Evolutionary conservation across 2,329 filamentous ascomycete species (phyloP).

Genomic region (Pleoardoris graminearum): DNA sequence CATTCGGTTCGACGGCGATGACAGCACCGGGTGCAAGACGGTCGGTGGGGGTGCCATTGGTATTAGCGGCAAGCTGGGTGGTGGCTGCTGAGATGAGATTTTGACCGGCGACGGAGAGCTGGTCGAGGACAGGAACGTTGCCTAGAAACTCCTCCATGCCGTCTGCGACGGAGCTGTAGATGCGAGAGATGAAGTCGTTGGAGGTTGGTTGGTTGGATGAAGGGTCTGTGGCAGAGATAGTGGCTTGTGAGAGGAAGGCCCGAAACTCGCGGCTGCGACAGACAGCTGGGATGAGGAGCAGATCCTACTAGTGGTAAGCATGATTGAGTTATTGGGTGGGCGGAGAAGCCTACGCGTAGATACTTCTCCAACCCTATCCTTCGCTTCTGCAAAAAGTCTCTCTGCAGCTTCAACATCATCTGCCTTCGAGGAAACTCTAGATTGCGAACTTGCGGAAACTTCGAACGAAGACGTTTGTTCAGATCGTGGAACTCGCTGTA

Average conservation of each 20-base stretch:
- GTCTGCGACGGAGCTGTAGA: slow-evolving; percentile 96
- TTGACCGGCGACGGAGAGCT: slow-evolving; percentile 88
- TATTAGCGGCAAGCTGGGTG: slow-evolving; percentile 52
- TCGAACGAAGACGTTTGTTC: slow-evolving; percentile 81
- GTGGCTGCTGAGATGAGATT: slow-evolving; percentile 79
- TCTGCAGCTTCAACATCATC: slow-evolving; percentile 95
- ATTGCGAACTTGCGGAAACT: slow-evolving; percentile 84
- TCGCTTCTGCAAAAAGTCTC: slow-evolving; percentile 90
- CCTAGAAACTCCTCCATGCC: slow-evolving; percentile 98
- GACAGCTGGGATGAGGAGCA: slow-evolving; percentile 86
- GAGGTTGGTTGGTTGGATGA: slow-evolving; percentile 65
- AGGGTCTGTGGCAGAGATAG: slow-evolving; percentile 69
- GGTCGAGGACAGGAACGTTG: slow-evolving; percentile 93
- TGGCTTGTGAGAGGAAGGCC: slow-evolving; percentile 86
- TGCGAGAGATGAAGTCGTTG: slow-evolving; percentile 83
- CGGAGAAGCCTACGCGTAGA: slow-evolving; percentile 50
- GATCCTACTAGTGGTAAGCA: slow-evolving; percentile 52
- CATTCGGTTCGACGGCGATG: slow-evolving; percentile 53
- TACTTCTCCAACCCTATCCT: slow-evolving; percentile 83
- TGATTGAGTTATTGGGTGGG: background rate
- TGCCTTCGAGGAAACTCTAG: slow-evolving; percentile 90
- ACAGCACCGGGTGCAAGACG: slow-evolving; percentile 23
- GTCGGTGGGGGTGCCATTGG: slow-evolving; percentile 25
- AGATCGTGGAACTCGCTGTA: slow-evolving; percentile 98
- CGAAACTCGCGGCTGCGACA: slow-evolving; percentile 91